A percentile compares a stretch with the other conserved stretches of the same genome.
Conservation (phyloP, 2,329 filamentous ascomycete species). For the Pseudogymnoascus sp. region DNA sequence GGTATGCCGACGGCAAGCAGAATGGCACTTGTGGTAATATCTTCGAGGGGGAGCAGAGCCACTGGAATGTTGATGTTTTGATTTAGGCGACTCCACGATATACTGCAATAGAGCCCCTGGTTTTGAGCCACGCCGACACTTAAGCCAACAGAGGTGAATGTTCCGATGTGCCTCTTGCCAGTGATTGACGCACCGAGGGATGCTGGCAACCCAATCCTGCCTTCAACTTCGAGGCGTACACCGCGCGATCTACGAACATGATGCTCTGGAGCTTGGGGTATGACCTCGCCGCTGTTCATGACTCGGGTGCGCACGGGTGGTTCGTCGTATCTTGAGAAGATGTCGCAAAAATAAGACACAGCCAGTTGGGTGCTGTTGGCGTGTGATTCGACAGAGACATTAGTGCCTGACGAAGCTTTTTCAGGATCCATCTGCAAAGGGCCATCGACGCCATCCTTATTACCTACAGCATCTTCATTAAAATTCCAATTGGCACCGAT, state of each 20-base stretch:
- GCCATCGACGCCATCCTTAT: not conserved
- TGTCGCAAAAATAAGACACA: not conserved
- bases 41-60: constrained; percentile 28
- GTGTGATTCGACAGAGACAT: not conserved
- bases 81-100: constrained; percentile 34
- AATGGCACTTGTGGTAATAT: constrained; percentile 29
- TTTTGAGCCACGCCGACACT: constrained; percentile 30
- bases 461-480: not conserved
- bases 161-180: constrained; percentile 30
- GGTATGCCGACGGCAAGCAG: constrained; percentile 31
- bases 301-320: constrained; percentile 11
- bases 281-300: constrained; percentile 6
- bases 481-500: not conserved
- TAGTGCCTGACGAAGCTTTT: not conserved
- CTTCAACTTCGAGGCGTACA: constrained; percentile 22
- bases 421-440: no score
- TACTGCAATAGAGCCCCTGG: constrained; percentile 30
- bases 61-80: constrained; percentile 34
- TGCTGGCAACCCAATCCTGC: constrained; percentile 23
- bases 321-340: constrained; percentile 8
- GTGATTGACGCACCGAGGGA: constrained; percentile 30
- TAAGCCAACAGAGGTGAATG: constrained; percentile 33
- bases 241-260: constrained; percentile 25
- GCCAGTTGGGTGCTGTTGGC: not conserved
- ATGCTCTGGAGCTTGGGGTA: not conserved